Percentiles rank a stretch among this genome's conserved stretches.
phyloP scores from a whole-genome alignment of 805 yeast species.

The Yarrowia keelungensis region DNA sequence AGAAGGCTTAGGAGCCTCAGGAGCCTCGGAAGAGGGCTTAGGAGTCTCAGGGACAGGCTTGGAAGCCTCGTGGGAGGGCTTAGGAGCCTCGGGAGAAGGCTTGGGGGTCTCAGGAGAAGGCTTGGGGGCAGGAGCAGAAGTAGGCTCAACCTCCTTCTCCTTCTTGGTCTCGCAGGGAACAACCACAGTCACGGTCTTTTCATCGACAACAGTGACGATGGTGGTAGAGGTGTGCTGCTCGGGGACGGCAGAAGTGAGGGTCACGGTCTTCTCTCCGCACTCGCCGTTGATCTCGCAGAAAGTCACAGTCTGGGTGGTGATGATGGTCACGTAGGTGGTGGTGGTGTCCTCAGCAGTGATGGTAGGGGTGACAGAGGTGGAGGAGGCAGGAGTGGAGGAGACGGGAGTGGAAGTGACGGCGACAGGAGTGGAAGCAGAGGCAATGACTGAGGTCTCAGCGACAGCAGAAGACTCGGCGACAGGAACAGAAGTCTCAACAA shows the following conservation, averaged over 20 bases:
- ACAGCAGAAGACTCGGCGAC: no score
- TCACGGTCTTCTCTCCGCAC: slow-evolving; percentile 10
- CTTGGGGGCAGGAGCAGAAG: no score
- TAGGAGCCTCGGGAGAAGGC: neutral
- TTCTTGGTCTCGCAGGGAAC: slow-evolving; percentile 3
- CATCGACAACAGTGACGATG: slow-evolving; percentile 10
- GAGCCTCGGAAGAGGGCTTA: neutral
- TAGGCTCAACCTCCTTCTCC: no score
- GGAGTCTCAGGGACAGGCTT: no score
- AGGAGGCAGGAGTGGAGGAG: no score
- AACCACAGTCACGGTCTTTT: slow-evolving; percentile 1
- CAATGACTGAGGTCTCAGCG: no score
- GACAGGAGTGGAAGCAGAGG: no score
- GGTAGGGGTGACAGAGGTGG: no score
- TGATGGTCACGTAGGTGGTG: neutral
- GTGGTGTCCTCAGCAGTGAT: no score
- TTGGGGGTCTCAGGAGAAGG: neutral
- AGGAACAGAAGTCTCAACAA: no score
- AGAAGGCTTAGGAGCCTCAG: neutral
- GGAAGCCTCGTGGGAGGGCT: neutral
- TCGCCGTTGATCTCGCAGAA: slow-evolving; percentile 5
- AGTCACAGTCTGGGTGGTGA: slow-evolving; percentile 12
- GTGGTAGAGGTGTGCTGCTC: slow-evolving; percentile 19
- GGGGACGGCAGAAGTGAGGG: slow-evolving; percentile 10
- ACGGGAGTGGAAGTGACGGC: no score